These are phyloP conservation scores for Oryza rufipogon DNA, from an alignment of 176 grass and related monocot species.

Conservation along the genomic window DNA sequence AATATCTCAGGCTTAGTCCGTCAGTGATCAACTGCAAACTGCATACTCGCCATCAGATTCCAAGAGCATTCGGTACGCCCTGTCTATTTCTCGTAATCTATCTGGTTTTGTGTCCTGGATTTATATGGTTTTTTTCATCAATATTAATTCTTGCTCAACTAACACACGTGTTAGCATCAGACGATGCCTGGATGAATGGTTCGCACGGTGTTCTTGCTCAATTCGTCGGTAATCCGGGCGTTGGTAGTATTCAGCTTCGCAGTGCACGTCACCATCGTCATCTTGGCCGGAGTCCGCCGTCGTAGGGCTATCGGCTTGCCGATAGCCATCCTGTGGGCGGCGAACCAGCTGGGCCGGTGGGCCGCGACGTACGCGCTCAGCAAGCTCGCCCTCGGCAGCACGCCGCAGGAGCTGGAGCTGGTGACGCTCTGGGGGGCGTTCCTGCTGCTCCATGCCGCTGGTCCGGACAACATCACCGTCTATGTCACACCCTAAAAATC, in stretches of 20 bases:
- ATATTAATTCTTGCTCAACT: too few relatives aligned
- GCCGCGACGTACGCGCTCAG: slow-evolving; percentile 40
- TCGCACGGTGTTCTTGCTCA: too few relatives aligned
- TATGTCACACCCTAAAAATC: too few relatives aligned
- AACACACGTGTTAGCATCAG: too few relatives aligned
- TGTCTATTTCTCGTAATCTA: too few relatives aligned
- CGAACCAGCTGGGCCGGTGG: slow-evolving; percentile 34
- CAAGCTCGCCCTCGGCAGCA: background rate
- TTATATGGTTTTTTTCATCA: too few relatives aligned
- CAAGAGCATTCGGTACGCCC: too few relatives aligned
- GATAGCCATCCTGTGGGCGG: slow-evolving; percentile 23
- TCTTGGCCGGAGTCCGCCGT: background rate
- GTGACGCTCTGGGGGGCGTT: slow-evolving; percentile 31
- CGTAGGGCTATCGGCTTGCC: background rate
- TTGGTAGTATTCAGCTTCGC: background rate
- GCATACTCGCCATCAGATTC: too few relatives aligned
- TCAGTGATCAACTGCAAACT: too few relatives aligned
- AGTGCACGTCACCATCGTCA: background rate
- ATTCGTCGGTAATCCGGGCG: background rate
- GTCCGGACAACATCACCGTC: slow-evolving; percentile 47
- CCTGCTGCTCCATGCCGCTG: slow-evolving; percentile 46
- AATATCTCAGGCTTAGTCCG: too few relatives aligned
- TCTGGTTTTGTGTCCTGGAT: too few relatives aligned
- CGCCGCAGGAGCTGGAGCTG: background rate
- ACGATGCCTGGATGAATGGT: too few relatives aligned